A percentile compares a stretch with the other conserved stretches of the same genome.
Evolutionary conservation across 129 eudicot genomes (phyloP).

Genomic region (Ambrosia trifida): DNA sequence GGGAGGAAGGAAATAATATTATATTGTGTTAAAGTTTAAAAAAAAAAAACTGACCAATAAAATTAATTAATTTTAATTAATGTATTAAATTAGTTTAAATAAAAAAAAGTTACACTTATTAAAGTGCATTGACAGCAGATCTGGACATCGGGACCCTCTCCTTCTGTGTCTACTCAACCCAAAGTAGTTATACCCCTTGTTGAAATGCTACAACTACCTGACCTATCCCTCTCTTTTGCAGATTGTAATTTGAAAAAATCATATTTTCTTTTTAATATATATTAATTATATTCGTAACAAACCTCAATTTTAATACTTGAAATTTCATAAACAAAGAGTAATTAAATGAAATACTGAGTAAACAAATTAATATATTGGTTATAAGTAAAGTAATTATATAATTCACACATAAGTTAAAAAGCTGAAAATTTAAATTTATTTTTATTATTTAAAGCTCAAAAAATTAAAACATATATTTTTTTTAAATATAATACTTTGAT

Average conservation of each 20-base stretch:
- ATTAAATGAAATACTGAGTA: background rate
- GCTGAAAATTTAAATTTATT: too few relatives aligned
- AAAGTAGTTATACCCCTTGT: slow-evolving; percentile 43
- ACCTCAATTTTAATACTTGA: background rate
- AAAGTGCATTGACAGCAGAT: slow-evolving; percentile 27
- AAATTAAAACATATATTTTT: too few relatives aligned
- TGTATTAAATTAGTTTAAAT: background rate
- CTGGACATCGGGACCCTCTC: slow-evolving; percentile 39
- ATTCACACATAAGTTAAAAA: too few relatives aligned
- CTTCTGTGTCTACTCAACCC: slow-evolving; percentile 36
- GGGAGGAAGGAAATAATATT: too few relatives aligned
- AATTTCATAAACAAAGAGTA: background rate
- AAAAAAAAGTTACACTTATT: slow-evolving; percentile 7
- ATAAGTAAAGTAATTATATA: background rate
- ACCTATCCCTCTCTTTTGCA: slow-evolving; percentile 34
- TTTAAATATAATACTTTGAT: too few relatives aligned
- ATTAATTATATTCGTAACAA: too few relatives aligned
- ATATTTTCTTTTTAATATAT: too few relatives aligned
- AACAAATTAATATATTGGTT: background rate
- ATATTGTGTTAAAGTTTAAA: too few relatives aligned
- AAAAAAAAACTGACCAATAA: too few relatives aligned
- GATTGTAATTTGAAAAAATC: slow-evolving; percentile 15
- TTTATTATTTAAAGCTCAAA: too few relatives aligned
- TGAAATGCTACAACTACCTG: slow-evolving; percentile 26
- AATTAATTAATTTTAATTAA: too few relatives aligned